phyloP scores from a whole-genome alignment of 2,329 filamentous ascomycete species.

The Aspergillus fijiensis region DNA sequence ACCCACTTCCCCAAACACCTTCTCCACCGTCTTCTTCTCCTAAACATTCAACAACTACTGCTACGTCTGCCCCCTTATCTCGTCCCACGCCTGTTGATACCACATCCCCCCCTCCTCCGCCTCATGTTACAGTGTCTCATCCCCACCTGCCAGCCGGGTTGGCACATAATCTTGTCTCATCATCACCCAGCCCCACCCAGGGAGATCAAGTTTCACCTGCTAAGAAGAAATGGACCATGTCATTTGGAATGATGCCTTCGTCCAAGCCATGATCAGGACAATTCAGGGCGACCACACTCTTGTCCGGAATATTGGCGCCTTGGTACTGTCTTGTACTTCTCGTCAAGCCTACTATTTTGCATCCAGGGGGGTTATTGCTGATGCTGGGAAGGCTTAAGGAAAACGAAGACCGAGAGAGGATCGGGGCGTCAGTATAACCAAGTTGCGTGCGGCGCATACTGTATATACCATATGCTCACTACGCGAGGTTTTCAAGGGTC shows the following conservation, averaged over 20 bases:
- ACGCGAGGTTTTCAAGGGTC: too few relatives aligned
- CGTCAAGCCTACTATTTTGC: neutral
- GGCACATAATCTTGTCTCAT: neutral
- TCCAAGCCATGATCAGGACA: neutral
- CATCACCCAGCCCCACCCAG: neutral
- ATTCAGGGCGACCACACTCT: too few relatives aligned
- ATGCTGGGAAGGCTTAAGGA: too few relatives aligned
- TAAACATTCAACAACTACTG: slow-evolving; percentile 9
- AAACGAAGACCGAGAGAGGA: too few relatives aligned
- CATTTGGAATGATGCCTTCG: neutral
- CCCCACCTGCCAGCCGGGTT: neutral
- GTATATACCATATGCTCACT: too few relatives aligned
- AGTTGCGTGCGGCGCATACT: too few relatives aligned
- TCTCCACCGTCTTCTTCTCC: neutral
- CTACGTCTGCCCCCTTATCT: neutral
- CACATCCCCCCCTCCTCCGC: neutral
- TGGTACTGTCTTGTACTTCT: neutral
- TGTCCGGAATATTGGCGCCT: neutral
- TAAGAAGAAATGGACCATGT: neutral
- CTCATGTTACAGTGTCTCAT: neutral
- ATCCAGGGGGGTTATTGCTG: neutral
- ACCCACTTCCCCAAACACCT: neutral
- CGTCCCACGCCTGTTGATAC: slow-evolving; percentile 10
- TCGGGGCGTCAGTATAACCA: too few relatives aligned
- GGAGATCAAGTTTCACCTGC: neutral